Conservation (phyloP, 2,329 filamentous ascomycete species). For the Pseudocercospora fijiensis region DNA sequence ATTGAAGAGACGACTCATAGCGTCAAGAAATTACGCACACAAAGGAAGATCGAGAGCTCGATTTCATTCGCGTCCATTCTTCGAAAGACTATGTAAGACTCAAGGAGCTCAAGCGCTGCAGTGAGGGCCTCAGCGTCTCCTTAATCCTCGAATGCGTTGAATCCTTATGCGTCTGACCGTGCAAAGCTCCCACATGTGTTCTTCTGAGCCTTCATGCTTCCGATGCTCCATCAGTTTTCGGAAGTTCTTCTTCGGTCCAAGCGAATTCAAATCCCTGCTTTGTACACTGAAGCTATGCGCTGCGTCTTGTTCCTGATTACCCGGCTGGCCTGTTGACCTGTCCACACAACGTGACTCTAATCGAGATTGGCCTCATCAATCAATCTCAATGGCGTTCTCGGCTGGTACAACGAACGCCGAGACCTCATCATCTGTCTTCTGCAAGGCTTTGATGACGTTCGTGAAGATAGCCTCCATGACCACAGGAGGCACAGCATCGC, state of each 20-base stretch:
- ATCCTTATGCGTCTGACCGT: background rate
- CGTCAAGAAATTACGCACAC: background rate
- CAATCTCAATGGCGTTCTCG: too few species aligned
- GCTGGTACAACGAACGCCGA: too few species aligned
- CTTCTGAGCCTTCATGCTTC: background rate
- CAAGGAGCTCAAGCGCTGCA: background rate
- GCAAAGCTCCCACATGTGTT: background rate
- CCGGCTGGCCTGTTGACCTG: too few species aligned
- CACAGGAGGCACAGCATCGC: conserved; percentile 68
- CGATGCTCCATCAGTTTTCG: background rate
- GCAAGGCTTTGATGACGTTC: conserved; percentile 15
- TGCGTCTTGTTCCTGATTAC: too few species aligned
- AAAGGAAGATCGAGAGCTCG: background rate
- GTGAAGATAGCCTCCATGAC: conserved; percentile 21
- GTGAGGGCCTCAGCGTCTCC: background rate
- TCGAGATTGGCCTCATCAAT: too few species aligned
- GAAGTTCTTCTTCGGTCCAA: background rate
- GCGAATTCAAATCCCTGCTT: background rate
- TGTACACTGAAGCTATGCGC: background rate
- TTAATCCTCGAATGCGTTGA: background rate
- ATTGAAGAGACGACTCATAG: too few species aligned
- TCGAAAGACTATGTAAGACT: background rate
- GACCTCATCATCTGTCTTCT: conserved; percentile 18
- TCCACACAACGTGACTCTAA: too few species aligned
- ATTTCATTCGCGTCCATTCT: background rate